phyloP scores from a whole-genome alignment of 345 rosid genomes.

The Camelina hispida region DNA sequence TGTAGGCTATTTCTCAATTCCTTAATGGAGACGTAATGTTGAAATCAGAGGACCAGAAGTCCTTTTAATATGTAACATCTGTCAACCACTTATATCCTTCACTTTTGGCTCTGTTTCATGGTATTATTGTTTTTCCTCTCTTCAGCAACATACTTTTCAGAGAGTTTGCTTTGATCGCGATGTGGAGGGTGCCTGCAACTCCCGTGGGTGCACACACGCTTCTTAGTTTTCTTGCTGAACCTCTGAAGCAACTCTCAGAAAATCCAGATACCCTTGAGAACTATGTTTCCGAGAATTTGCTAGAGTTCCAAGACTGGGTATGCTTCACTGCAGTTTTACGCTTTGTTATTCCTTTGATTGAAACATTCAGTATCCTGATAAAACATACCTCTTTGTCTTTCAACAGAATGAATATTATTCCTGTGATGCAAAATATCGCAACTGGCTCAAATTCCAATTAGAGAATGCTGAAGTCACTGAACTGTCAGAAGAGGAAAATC shows the following conservation, averaged over 20 bases:
- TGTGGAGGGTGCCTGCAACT: slow-evolving; percentile 98
- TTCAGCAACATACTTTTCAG: slow-evolving; percentile 89
- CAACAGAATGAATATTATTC: slow-evolving; percentile 87
- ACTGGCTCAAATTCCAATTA: slow-evolving; percentile 85
- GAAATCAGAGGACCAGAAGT: neutral
- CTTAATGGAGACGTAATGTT: slow-evolving; percentile 2
- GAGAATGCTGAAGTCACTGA: slow-evolving; percentile 74
- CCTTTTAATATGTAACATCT: neutral
- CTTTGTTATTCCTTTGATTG: slow-evolving; percentile 23
- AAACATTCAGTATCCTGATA: slow-evolving; percentile 10
- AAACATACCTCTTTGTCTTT: slow-evolving; percentile 23
- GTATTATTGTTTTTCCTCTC: slow-evolving; percentile 13
- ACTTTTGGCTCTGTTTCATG: slow-evolving; percentile 33
- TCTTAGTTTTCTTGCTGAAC: slow-evolving; percentile 96
- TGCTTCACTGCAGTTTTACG: slow-evolving; percentile 35
- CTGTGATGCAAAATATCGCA: slow-evolving; percentile 95
- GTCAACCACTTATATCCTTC: neutral
- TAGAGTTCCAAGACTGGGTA: slow-evolving; percentile 98
- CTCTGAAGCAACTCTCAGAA: slow-evolving; percentile 93
- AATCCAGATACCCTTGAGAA: slow-evolving; percentile 60
- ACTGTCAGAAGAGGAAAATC: slow-evolving; percentile 79
- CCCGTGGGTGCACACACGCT: slow-evolving; percentile 94
- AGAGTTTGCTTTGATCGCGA: slow-evolving; percentile 92
- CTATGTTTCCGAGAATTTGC: slow-evolving; percentile 73
- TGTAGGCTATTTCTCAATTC: slow-evolving; percentile 11